Evolutionary conservation across 2,329 filamentous ascomycete genomes (phyloP), one percentile per base, ranked within the genome.

Genomic region (Eutypa lata): DNA sequence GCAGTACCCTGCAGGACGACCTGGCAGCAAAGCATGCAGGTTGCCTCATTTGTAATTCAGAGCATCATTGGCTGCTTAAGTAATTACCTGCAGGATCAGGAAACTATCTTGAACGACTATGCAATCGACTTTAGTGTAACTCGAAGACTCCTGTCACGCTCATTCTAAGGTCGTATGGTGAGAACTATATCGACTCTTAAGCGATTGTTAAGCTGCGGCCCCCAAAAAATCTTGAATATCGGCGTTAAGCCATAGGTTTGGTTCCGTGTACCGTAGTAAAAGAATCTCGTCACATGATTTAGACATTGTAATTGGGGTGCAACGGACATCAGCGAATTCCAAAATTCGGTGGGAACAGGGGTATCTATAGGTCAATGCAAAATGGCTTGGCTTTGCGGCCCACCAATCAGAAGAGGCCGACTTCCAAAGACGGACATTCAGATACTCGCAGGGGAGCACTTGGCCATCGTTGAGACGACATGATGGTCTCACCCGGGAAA

Each of bases 101-200:
- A 31, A 31, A 10, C n/a, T 31, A 31, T 31, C 26, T 31, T 31
- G 26, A 10, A 31, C 10, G 26, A 31, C 26, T 31, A 31, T 31
- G 26, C 26, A 31, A 31, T 31, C 26, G 26, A 10, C 26, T 31
- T n/a, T 31, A 10, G 26, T 31, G 26, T 31, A 31, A 31, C 26
- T 31, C 26, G 26, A 10, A 10, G 26, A 31, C 10, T 10, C 26
- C 26, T 10, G 26, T 31, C 26, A 55, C 40, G 43, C 31, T 37
- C 35, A 48, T 16, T 46, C 22, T 47, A 28, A 24, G 51, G 47
- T 48, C 42, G 19, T 47, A 47, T 52, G 49, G 48, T 19, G 10
- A 31, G 26, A 31, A 31, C 6, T 6, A 31, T 31, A 31, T 5
- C 26, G 26, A 31, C 10, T 31, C 26, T 31, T n/a, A 10, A 31